Percentiles rank a stretch among this genome's conserved stretches.
phyloP scores from a whole-genome alignment of 169 alveolate species.

The Eimeria tenella region DNA sequence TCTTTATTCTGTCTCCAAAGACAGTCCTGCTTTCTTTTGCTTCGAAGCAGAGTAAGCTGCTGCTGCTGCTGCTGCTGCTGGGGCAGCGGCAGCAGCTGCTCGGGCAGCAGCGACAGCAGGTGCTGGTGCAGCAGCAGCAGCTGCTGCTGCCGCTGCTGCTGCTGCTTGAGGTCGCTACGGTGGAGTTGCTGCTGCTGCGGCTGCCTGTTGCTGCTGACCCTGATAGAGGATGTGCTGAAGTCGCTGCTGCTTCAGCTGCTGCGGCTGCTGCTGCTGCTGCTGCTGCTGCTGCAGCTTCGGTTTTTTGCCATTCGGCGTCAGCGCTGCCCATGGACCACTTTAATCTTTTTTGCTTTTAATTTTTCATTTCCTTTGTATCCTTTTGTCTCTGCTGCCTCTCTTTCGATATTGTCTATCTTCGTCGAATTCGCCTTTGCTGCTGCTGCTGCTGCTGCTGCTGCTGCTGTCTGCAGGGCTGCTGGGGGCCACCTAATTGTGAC shows the following conservation, averaged over 20 bases:
- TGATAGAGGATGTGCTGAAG: too few species aligned
- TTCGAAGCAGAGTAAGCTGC: constrained; percentile 30
- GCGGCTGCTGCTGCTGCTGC: constrained; percentile 29
- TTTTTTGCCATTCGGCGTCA: too few species aligned
- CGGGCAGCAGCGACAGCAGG: not conserved
- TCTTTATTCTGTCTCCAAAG: not conserved
- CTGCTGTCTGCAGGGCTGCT: constrained; percentile 7
- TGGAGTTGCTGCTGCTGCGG: too few species aligned
- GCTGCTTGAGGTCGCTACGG: too few species aligned
- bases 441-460: constrained; percentile 26
- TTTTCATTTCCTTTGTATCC: too few species aligned
- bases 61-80: constrained; percentile 36
- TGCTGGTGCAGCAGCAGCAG: too few species aligned
- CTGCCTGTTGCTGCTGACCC: constrained; percentile 23
- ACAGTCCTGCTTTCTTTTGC: constrained; percentile 38
- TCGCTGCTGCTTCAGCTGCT: too few species aligned
- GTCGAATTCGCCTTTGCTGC: not conserved
- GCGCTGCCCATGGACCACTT: too few species aligned
- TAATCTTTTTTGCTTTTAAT: too few species aligned
- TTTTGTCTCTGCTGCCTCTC: not conserved
- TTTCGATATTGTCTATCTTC: not conserved
- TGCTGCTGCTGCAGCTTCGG: constrained; percentile 4
- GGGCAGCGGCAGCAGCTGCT: too few species aligned
- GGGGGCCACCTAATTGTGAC: constrained; percentile 41
- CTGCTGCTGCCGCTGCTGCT: too few species aligned